Percentiles rank a stretch among this genome's conserved stretches.
These are phyloP conservation scores for Colletotrichum gloeosporioides DNA, from an alignment of 2,329 filamentous ascomycete species.

Conservation along the genomic window DNA sequence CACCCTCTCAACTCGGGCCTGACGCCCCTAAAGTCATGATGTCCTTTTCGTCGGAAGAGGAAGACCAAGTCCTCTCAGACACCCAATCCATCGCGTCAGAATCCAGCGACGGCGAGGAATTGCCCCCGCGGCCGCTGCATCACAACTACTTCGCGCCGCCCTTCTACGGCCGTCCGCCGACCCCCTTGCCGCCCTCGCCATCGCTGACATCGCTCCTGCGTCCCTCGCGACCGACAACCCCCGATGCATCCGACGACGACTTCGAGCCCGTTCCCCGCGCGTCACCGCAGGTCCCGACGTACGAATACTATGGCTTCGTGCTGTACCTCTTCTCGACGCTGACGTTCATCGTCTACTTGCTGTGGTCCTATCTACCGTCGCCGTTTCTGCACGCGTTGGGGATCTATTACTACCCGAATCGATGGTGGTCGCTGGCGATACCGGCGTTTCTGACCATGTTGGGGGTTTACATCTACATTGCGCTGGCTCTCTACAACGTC, in stretches of 20 bases:
- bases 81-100: conserved; percentile 19
- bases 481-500: conserved; percentile 88
- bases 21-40: neutral
- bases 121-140: conserved; percentile 49
- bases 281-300: conserved; percentile 94
- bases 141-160: conserved; percentile 74
- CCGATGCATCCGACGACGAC: conserved; percentile 90
- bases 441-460: conserved; percentile 89
- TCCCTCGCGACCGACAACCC: conserved; percentile 89
- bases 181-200: conserved; percentile 89
- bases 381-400: conserved; percentile 92
- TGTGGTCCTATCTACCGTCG: conserved; percentile 91
- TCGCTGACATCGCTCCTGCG: conserved; percentile 91
- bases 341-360: conserved; percentile 74
- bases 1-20: neutral
- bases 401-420: conserved; percentile 95
- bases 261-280: conserved; percentile 80
- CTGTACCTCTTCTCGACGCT: conserved; percentile 89
- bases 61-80: conserved; percentile 17
- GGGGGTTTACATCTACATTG: conserved; percentile 92
- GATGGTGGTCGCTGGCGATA: conserved; percentile 96
- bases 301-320: conserved; percentile 99
- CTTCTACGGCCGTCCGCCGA: conserved; percentile 97
- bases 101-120: conserved; percentile 29
- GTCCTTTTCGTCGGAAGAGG: conserved; percentile 23